Base-by-base conservation (phyloP, 768 basidiomycete genomes). In the Lactarius sp. region DNA sequence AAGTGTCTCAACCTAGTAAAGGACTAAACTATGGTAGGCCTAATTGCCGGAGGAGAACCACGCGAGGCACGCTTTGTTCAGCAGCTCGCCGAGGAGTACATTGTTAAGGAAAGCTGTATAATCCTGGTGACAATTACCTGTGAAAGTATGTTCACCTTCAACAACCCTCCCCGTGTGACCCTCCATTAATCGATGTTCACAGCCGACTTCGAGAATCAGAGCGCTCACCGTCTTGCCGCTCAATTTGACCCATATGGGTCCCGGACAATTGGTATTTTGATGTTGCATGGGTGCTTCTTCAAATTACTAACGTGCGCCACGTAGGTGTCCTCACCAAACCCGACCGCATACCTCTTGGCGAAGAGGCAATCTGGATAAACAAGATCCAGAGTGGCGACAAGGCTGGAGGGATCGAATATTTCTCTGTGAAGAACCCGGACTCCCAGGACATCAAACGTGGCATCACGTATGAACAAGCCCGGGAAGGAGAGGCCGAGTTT, bases 151-250 rank as follows among this genome's bases (percentile, higher is more conserved):
- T 66, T 18, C 12, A 39, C 13, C 4, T n/a, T 12, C 37, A 20
- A 20, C 37, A 22, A 22, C 47, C 47, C 51, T 14, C 18, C 37
- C 56, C 16, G 12, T 53, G 14, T n/a, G 1, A 4, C 12, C 49
- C 9, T 39, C 37, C 44, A n/a, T 57, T 4, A 57, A 22, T 53
- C 27, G 33, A 14, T 4, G 49, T 52, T 41, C 12, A 10, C 59
- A 92, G 90, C 88, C 56, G 88, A 92, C 65, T 88, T 88, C 20
- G 87, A 91, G 67, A 92, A 89, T 49, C 89, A 92, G 71, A 86
- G 85, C 0, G 89, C 89, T 0, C 84, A 86, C 62, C 75, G 80
- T n/a, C 74, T 92, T 0, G 83, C 87, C 0, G 85, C 84, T 68
- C 55, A 74, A 14, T 74, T 80, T 53, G 88, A 91, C 64, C 82